Base-by-base conservation (phyloP, 1,284 basidiomycete genomes). In the Pisolithus thermaeus region DNA sequence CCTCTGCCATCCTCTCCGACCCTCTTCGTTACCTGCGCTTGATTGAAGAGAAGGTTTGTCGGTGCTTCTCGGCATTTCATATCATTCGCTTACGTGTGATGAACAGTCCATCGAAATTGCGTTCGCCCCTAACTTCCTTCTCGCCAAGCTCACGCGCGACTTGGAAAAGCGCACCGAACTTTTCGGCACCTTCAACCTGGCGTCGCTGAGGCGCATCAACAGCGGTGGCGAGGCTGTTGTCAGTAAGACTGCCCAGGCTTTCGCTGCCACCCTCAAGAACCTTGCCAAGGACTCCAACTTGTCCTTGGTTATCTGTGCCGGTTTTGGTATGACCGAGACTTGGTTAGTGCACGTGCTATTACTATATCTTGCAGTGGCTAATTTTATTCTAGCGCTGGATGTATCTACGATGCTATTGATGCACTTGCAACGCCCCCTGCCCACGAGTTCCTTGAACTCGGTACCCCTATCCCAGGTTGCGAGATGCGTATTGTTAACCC, bases 281-380 rank as follows among this genome's bases (percentile, higher is more conserved):
- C 66, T 68, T 42, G 56, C 64, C 5, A 39, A 44, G 30, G 68
- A 67, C 8, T 63, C 70, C 1, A 35, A 64, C 23, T 46, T 49
- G 23, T 55, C 64, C n/a, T 67, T 71, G 47, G 61, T 58, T 14
- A 63, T 75, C 23, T 62, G 72, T 30, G 63, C 69, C 6, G 74
- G 73, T 4, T 75, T 75, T 38, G 74, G 74, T 41, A 75, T 75
- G 74, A 76, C 68, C 1, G 74, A 75, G 53, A 75, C 74, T 5
- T 69, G 67, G 67, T 65, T 50, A 40, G 65, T 49, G 39, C 3
- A 2, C 20, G 4, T 38, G 16, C 48, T 32, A 38, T 36, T 23
- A 3, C 8, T 12, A 18, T 39, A 14, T 9, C 4, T 7, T 7
- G 28, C 20, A 2, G 0, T 7, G n/a, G 8, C 1, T 35, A 30